Evolutionary conservation across 2,329 filamentous ascomycete genomes (phyloP).

Genomic region (Fusarium hostae): DNA sequence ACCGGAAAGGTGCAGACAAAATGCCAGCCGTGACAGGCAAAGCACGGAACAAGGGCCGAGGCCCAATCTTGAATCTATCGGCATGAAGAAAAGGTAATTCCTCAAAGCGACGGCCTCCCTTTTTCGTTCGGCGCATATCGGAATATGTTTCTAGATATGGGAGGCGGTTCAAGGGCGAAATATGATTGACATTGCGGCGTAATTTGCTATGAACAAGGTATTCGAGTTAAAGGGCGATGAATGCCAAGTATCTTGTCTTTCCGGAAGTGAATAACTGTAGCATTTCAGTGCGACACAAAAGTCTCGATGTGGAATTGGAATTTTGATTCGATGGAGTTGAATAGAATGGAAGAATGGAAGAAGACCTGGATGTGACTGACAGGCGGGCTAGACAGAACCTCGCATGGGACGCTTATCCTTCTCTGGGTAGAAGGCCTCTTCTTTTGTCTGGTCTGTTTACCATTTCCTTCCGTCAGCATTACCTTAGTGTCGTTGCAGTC

Average conservation of each 20-base stretch:
- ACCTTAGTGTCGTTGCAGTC: conserved; percentile 24
- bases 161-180: conserved; percentile 25
- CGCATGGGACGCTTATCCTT: conserved; percentile 37
- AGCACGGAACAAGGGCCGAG: conserved; percentile 31
- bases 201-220: conserved; percentile 23
- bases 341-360: conserved; percentile 31
- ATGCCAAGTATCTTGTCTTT: conserved; percentile 19
- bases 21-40: conserved; percentile 19
- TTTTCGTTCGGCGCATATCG: conserved; percentile 20
- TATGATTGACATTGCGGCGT: conserved; percentile 23
- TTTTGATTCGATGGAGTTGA: conserved; percentile 15
- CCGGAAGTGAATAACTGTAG: background rate
- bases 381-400: conserved; percentile 24
- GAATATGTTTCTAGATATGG: conserved; percentile 20
- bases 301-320: conserved; percentile 36
- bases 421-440: conserved; percentile 37
- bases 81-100: conserved; percentile 14
- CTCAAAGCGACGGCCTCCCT: conserved; percentile 11
- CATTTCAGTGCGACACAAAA: conserved; percentile 21
- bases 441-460: conserved; percentile 19
- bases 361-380: conserved; percentile 7
- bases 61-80: conserved; percentile 30
- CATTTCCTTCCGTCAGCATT: conserved; percentile 25
- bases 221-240: conserved; percentile 18
- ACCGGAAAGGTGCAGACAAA: conserved; percentile 13